Conservation (phyloP, 1,284 basidiomycete species). For the Tranzscheliella williamsii region DNA sequence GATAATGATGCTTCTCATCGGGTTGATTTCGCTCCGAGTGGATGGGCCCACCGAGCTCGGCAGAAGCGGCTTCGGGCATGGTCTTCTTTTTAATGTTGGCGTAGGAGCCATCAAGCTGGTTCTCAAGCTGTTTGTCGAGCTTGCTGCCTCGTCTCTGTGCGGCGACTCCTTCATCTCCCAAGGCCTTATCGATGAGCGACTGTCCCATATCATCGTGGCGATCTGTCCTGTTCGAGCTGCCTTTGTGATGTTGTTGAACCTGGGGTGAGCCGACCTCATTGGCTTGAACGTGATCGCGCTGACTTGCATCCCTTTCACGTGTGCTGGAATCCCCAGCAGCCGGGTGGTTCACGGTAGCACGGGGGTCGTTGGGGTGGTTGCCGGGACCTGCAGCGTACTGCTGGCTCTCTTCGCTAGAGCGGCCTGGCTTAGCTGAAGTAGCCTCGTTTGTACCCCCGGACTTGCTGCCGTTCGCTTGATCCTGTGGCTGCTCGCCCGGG, state of each 20-base stretch:
- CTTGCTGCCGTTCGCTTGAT: constrained; percentile 1
- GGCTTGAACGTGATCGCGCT: background rate
- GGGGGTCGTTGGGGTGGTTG: constrained; percentile 38
- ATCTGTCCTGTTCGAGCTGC: background rate
- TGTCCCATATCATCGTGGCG: constrained; percentile 26
- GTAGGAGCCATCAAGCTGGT: constrained; percentile 32
- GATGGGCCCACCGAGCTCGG: constrained; percentile 22
- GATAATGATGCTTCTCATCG: constrained; percentile 1
- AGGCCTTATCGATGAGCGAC: constrained; percentile 28
- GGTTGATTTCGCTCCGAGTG: constrained; percentile 23
- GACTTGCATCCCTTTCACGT: too few species aligned
- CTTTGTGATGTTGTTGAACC: background rate
- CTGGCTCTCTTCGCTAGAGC: background rate
- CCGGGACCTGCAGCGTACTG: constrained; percentile 26
- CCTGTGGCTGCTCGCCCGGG: background rate
- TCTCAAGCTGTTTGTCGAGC: constrained; percentile 28
- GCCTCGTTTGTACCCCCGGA: background rate
- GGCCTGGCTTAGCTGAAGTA: too few species aligned
- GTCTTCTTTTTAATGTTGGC: constrained; percentile 13
- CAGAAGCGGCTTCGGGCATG: constrained; percentile 16
- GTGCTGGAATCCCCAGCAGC: constrained; percentile 12
- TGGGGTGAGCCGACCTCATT: background rate
- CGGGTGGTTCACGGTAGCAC: constrained; percentile 32
- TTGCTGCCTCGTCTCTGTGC: constrained; percentile 27
- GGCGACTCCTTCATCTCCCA: constrained; percentile 29